These are phyloP conservation scores for Mucor saturninus DNA, from an alignment of 371 early-diverging fungal species.

Conservation along the genomic window DNA sequence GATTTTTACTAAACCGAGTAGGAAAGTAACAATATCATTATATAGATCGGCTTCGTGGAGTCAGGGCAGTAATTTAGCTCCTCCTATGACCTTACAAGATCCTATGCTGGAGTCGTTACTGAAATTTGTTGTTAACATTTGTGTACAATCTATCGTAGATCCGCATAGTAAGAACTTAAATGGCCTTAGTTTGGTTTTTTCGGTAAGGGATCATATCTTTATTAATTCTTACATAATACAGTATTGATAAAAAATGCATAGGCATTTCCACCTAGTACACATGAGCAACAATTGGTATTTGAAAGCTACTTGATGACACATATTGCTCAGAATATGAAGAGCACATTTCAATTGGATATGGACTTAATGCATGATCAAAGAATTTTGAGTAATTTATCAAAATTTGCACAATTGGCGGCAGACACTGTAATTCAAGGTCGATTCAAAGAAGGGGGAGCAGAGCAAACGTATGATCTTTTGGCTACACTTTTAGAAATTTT, in stretches of 20 bases:
- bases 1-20: not conserved
- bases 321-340: conserved; percentile 62
- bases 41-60: conserved; percentile 38
- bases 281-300: conserved; percentile 50
- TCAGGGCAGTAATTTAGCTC: conserved; percentile 13
- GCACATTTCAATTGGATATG: conserved; percentile 48
- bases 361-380: conserved; percentile 49
- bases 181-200: conserved; percentile 53
- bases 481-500: conserved; percentile 60
- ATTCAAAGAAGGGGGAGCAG: conserved; percentile 47
- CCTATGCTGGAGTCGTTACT: conserved; percentile 48
- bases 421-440: conserved; percentile 72
- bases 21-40: no score
- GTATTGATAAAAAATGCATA: not conserved
- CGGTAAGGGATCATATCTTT: conserved; percentile 34
- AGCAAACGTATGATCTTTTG: conserved; percentile 64
- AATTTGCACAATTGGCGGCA: conserved; percentile 67
- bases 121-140: conserved; percentile 61
- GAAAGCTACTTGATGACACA: conserved; percentile 66
- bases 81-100: conserved; percentile 17
- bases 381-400: conserved; percentile 55
- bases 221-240: not conserved
- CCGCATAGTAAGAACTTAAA: conserved; percentile 44
- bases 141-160: conserved; percentile 62
- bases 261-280: conserved; percentile 46